A percentile compares a stretch with the other conserved stretches of the same genome.
These are phyloP conservation scores for Kernera saxatilis DNA, from an alignment of 345 rosid species.

Conservation along the genomic window DNA sequence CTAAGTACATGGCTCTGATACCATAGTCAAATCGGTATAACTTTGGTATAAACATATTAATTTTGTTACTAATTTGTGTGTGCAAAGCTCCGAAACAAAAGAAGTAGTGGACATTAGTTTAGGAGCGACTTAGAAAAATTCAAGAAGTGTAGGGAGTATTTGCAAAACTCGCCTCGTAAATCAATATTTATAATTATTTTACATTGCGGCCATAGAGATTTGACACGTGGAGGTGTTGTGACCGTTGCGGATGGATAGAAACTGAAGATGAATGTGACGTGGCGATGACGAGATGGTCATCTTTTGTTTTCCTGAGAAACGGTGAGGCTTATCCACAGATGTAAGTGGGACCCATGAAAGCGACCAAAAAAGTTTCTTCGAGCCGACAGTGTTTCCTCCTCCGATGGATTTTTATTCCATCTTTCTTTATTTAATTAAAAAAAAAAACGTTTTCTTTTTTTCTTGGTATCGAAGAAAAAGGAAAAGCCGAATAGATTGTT, in stretches of 20 bases:
- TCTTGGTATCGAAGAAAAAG: not conserved
- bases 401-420: not conserved
- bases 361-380: not conserved
- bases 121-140: not conserved
- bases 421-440: not conserved
- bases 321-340: constrained; percentile 16
- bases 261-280: constrained; percentile 16
- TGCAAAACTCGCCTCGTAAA: not conserved
- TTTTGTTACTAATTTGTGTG: no score
- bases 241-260: constrained; percentile 25
- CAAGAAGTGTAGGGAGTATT: not conserved
- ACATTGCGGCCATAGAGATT: not conserved
- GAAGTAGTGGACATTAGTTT: no score
- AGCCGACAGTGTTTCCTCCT: constrained; percentile 28
- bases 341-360: constrained; percentile 7
- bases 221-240: not conserved
- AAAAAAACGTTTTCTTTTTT: not conserved
- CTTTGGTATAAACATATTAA: no score
- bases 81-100: no score
- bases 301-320: not conserved
- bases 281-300: constrained; percentile 25
- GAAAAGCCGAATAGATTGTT: not conserved
- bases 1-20: no score
- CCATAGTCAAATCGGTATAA: no score
- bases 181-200: not conserved